A percentile compares a stretch with the other conserved stretches of the same genome.
These are phyloP conservation scores for Lentinula raphanica DNA, from an alignment of 768 basidiomycete genomes.

Conservation along the genomic window DNA sequence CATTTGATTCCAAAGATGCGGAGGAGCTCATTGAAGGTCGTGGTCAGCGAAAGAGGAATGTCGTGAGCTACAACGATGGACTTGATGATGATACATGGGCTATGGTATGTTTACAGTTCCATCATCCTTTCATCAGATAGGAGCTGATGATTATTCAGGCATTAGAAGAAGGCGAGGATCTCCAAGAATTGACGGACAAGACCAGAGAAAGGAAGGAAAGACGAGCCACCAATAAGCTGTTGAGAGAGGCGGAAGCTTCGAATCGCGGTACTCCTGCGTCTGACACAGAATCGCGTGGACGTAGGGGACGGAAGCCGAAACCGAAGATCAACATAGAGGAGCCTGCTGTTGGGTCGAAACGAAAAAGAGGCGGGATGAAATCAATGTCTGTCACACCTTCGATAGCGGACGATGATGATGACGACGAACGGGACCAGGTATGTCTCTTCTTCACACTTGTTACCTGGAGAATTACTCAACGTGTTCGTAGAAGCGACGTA, in stretches of 20 bases:
- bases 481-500: conserved; percentile 72
- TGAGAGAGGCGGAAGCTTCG: conserved; percentile 56
- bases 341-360: conserved; percentile 51
- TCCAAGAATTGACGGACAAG: conserved; percentile 67
- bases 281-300: conserved; percentile 52
- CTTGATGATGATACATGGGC: conserved; percentile 93
- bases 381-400: conserved; percentile 76
- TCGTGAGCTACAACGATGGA: conserved; percentile 91
- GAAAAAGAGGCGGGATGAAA: conserved; percentile 67
- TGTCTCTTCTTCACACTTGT: not conserved
- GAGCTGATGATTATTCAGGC: conserved; percentile 35
- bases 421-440: conserved; percentile 58
- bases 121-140: not conserved
- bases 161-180: conserved; percentile 76
- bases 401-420: conserved; percentile 68
- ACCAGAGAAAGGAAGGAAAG: conserved; percentile 61
- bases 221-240: conserved; percentile 51
- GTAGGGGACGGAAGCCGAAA: conserved; percentile 65
- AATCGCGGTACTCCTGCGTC: conserved; percentile 61
- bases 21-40: conserved; percentile 74
- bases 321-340: conserved; percentile 45
- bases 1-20: conserved; percentile 57
- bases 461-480: not conserved
- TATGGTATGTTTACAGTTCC: conserved; percentile 46
- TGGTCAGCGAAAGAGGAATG: conserved; percentile 76